Percentiles rank a stretch among this genome's conserved stretches.
Conservation (phyloP, 202 grass and related monocot species). For the Zoysia matrella region DNA sequence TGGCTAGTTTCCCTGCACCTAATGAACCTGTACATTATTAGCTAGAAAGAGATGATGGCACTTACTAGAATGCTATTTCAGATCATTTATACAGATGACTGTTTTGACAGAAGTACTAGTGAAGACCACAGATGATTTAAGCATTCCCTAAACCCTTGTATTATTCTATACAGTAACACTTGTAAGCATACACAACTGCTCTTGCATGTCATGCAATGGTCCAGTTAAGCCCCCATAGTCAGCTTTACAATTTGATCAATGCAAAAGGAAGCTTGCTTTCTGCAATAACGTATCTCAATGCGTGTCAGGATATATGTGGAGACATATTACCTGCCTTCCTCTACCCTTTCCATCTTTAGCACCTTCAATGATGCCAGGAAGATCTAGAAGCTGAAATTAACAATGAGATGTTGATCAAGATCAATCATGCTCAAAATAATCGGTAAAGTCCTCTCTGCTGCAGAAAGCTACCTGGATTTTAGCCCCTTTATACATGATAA, state of each 20-base stretch:
- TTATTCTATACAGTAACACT: too few species aligned
- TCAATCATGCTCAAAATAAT: slow-evolving; percentile 7
- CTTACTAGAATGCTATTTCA: background rate
- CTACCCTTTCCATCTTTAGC: slow-evolving; percentile 99
- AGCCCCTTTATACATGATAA: slow-evolving; percentile 89
- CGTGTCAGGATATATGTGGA: background rate
- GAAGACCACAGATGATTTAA: background rate
- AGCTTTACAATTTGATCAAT: background rate
- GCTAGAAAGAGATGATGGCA: background rate
- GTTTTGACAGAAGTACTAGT: background rate
- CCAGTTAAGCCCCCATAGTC: background rate
- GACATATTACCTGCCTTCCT: slow-evolving; percentile 91
- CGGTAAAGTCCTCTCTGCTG: slow-evolving; percentile 7
- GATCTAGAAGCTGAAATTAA: slow-evolving; percentile 82
- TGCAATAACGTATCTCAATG: background rate
- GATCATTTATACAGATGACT: background rate
- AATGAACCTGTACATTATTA: background rate
- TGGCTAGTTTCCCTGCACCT: background rate
- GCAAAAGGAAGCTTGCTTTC: background rate
- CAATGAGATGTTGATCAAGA: slow-evolving; percentile 28
- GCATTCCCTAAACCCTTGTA: background rate
- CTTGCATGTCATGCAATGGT: background rate
- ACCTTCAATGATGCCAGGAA: slow-evolving; percentile 99
- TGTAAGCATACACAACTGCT: background rate
- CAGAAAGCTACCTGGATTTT: slow-evolving; percentile 73